Conservation (phyloP, 768 basidiomycete species). For the Baorangia bicolor region DNA sequence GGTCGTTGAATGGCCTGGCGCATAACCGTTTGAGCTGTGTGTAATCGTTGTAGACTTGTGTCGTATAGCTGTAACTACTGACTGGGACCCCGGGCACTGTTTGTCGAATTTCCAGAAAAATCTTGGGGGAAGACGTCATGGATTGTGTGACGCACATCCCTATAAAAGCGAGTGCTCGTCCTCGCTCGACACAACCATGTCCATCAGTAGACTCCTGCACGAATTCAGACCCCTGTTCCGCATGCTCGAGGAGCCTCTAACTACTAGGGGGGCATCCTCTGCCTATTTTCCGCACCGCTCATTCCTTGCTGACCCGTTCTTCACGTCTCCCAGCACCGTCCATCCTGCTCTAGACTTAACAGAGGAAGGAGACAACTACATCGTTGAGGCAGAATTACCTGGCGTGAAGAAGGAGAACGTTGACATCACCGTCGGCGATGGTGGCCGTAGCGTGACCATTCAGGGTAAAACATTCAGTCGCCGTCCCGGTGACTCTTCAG, state of each 20-base stretch:
- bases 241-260: constrained; percentile 70
- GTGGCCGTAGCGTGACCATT: constrained; percentile 68
- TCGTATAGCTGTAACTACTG: not conserved
- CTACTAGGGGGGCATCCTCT: constrained; percentile 32
- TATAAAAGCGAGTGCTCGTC: constrained; percentile 5
- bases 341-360: constrained; percentile 66
- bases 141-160: not conserved
- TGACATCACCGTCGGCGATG: constrained; percentile 67
- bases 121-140: constrained; percentile 15
- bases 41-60: not conserved
- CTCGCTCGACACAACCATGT: constrained; percentile 43
- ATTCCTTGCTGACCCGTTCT: constrained; percentile 52
- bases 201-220: constrained; percentile 61
- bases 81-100: constrained; percentile 16
- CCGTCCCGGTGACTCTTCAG: constrained; percentile 19
- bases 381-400: constrained; percentile 76
- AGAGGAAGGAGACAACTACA: constrained; percentile 62
- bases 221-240: constrained; percentile 77
- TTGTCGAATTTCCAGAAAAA: constrained; percentile 17
- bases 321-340: constrained; percentile 31
- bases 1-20: constrained; percentile 79
- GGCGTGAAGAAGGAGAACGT: constrained; percentile 78
- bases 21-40: constrained; percentile 2
- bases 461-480: constrained; percentile 54
- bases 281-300: constrained; percentile 34